Evolutionary conservation across 2,329 filamentous ascomycete genomes (phyloP).

Genomic region (Grosmannia penicillata): DNA sequence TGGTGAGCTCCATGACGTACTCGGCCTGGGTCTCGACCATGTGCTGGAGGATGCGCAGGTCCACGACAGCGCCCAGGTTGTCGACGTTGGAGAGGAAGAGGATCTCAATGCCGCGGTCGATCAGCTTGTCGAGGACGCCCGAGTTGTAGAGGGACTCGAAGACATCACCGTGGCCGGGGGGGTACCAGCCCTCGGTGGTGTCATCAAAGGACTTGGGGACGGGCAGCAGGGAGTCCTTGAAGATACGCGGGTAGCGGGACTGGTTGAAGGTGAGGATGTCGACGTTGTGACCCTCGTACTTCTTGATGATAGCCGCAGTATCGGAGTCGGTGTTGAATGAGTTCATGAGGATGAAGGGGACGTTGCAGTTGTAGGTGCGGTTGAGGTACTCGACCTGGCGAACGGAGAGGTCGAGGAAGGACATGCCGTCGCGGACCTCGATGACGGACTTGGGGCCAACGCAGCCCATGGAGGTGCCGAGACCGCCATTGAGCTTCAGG

Average conservation of each 20-base stretch:
- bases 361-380: conserved; percentile 92
- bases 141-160: conserved; percentile 99
- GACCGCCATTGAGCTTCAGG: conserved; percentile 97
- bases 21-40: conserved; percentile 96
- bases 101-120: conserved; percentile 90
- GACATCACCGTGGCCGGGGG: conserved; percentile 96
- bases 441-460: conserved; percentile 99
- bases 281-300: conserved; percentile 99
- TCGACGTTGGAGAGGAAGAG: conserved; percentile 98
- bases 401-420: conserved; percentile 95
- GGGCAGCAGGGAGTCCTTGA: conserved; percentile 94
- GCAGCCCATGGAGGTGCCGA: conserved; percentile 98
- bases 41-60: conserved; percentile 96
- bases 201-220: conserved; percentile 84
- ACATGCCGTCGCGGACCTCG: conserved; percentile 99
- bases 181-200: conserved; percentile 93
- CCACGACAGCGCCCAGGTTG: conserved; percentile 94
- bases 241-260: conserved; percentile 92
- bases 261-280: conserved; percentile 99
- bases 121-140: conserved; percentile 89
- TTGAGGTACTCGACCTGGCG: conserved; percentile 99
- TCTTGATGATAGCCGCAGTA: conserved; percentile 98
- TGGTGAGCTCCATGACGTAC: conserved; percentile 99
- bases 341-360: conserved; percentile 99
- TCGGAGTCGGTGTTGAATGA: conserved; percentile 99